Evolutionary conservation across 2,329 filamentous ascomycete species (phyloP).

Genomic region (Aspergillus jensenii): DNA sequence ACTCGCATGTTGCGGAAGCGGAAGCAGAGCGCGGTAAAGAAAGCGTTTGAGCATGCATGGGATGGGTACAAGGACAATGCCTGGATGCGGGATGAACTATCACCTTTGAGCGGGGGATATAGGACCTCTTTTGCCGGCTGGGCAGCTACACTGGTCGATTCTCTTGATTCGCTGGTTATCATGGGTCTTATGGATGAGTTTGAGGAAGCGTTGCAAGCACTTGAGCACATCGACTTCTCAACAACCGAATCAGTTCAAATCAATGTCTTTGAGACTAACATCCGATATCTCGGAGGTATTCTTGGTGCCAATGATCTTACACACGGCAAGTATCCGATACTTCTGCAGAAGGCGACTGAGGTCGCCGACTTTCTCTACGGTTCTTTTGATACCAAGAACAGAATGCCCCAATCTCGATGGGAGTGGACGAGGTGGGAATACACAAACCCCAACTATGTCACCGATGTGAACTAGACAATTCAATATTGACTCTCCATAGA

Average conservation of each 20-base stretch:
- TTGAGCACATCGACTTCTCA: conserved; percentile 79
- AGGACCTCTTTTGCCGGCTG: conserved; percentile 89
- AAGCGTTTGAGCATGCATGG: conserved; percentile 78
- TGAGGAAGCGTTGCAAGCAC: conserved; percentile 69
- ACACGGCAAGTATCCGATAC: conserved; percentile 64
- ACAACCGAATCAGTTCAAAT: conserved; percentile 66
- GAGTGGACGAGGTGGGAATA: conserved; percentile 64
- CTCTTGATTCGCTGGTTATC: conserved; percentile 80
- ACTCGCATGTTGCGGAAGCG: conserved; percentile 62
- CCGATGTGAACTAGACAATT: not conserved
- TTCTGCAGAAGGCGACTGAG: conserved; percentile 78
- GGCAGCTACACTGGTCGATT: conserved; percentile 84
- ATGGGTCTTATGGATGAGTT: conserved; percentile 78
- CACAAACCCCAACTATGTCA: not conserved
- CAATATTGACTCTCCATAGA: conserved; percentile 17
- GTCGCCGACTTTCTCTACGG: conserved; percentile 78
- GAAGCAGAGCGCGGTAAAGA: conserved; percentile 67
- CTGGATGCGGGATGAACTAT: conserved; percentile 84
- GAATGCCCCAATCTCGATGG: conserved; percentile 84
- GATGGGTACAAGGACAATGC: conserved; percentile 76
- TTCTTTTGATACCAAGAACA: conserved; percentile 87
- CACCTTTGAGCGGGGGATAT: conserved; percentile 65
- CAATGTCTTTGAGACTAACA: conserved; percentile 87
- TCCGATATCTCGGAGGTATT: conserved; percentile 86
- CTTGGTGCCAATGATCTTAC: conserved; percentile 84